Base-by-base conservation (phyloP, 1,284 basidiomycete species). In the Laetiporus sulphureus region DNA sequence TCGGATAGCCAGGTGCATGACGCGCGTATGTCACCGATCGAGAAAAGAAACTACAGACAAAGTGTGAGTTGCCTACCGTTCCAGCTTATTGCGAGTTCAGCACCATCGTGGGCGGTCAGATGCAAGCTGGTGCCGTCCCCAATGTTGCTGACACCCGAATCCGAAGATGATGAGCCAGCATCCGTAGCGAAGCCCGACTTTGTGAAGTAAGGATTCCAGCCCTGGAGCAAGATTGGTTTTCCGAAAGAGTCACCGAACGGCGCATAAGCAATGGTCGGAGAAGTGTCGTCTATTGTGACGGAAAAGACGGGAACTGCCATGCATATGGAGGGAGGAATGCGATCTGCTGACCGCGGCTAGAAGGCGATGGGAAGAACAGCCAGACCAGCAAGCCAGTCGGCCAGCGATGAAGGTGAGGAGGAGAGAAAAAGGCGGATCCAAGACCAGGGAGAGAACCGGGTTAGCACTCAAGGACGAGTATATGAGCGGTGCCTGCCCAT, bases 181-280 rank as follows among this genome's bases (percentile, higher is more conserved):
- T 59, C 50, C 13, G 60, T 55, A 3, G 69, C 66, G 41, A 73
- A 77, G 8, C 75, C 75, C 5, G 77, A 72, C 33, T 34, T 38
- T 5, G 65, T 61, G 56, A 72, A 83, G 59, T 69, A 73, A 15
- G 79, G 72, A 55, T 77, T 77, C 84, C 83, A 87, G 54, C 81
- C 79, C 23, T 65, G 66, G n/a, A 60, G 53, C 38, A 75, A 51
- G 51, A 75, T 66, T 1, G 73, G 64, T 12, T 64, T 59, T 24
- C 69, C 63, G 42, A 73, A 61, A 13, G 73, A 75, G 57, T 79
- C 75, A 36, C 64, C 53, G 44, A 77, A 72, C 16, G 83, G 84
- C 42, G 62, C 67, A 63, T 84, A 87, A 30, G 55, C 54, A 51
- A 87, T 64, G 35, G 67, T 58, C 11, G 84, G 84, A 24, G 83